Percentiles rank a stretch among this genome's conserved stretches.
These are phyloP conservation scores for Paramecium pentaurelia DNA, from an alignment of 73 alveolate species.

Conservation along the genomic window DNA sequence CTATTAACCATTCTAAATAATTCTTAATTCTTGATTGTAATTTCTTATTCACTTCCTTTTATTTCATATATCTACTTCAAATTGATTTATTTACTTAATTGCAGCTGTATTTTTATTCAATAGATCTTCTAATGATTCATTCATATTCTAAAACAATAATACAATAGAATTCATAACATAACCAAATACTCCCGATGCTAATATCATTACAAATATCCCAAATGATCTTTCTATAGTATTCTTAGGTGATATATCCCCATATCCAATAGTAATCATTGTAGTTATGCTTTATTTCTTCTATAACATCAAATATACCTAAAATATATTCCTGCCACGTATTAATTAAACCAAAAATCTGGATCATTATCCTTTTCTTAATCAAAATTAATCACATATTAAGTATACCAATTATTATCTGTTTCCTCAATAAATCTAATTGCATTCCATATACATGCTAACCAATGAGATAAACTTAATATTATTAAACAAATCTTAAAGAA, in stretches of 20 bases:
- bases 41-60: background rate
- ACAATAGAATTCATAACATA: slow-evolving; percentile 58
- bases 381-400: background rate
- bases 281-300: slow-evolving; percentile 64
- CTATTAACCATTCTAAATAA: slow-evolving; percentile 24
- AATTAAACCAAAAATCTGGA: background rate
- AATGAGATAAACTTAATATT: slow-evolving; percentile 16
- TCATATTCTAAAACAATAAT: background rate
- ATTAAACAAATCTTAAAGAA: slow-evolving; percentile 6
- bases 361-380: background rate
- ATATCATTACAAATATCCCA: slow-evolving; percentile 84
- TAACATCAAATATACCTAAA: slow-evolving; percentile 65
- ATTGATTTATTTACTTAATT: background rate
- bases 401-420: slow-evolving; percentile 28
- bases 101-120: background rate
- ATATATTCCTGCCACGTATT: slow-evolving; percentile 59
- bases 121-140: background rate
- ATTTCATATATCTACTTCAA: background rate
- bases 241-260: slow-evolving; percentile 89
- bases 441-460: slow-evolving; percentile 44
- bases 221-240: slow-evolving; percentile 82
- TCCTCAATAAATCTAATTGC: background rate
- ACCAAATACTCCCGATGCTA: slow-evolving; percentile 57
- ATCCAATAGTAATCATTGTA: slow-evolving; percentile 94
- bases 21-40: slow-evolving; percentile 14